Percentiles rank a stretch among this genome's conserved stretches.
phyloP scores from a whole-genome alignment of 1,284 basidiomycete species.

The Heimioporus retisporus region DNA sequence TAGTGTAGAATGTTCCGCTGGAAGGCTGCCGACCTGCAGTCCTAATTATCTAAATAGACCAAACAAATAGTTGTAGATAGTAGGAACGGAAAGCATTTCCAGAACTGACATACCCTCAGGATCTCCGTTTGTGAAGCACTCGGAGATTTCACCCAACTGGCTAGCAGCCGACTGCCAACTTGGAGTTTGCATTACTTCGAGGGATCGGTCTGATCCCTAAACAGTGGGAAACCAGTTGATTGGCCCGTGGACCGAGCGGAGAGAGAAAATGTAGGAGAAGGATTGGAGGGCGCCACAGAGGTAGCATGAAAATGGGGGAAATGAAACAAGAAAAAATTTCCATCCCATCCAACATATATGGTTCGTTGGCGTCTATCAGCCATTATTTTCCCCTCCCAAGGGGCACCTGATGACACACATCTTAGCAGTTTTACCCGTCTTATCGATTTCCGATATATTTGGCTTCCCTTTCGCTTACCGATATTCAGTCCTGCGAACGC shows the following conservation, averaged over 20 bases:
- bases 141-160: no score
- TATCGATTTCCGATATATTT: slow-evolving; percentile 6
- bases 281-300: not conserved
- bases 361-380: slow-evolving; percentile 9
- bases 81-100: not conserved
- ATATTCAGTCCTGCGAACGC: slow-evolving; percentile 5
- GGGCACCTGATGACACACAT: not conserved
- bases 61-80: not conserved
- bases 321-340: not conserved
- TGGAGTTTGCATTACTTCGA: not conserved
- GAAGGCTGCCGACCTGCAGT: slow-evolving; percentile 4
- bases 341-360: slow-evolving; percentile 5
- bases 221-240: no score
- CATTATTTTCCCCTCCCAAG: not conserved
- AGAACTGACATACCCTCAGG: no score
- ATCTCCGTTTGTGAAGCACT: no score
- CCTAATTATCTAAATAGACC: not conserved
- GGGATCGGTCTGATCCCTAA: no score
- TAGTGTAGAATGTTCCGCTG: slow-evolving; percentile 5
- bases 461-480: slow-evolving; percentile 18
- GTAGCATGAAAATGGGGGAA: not conserved
- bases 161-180: no score
- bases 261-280: no score
- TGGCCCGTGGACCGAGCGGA: no score
- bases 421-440: no score